Evolutionary conservation across 495 filamentous ascomycete species (phyloP), one percentile per base, ranked within the genome.

Genomic region (Cudoniella acicularis): DNA sequence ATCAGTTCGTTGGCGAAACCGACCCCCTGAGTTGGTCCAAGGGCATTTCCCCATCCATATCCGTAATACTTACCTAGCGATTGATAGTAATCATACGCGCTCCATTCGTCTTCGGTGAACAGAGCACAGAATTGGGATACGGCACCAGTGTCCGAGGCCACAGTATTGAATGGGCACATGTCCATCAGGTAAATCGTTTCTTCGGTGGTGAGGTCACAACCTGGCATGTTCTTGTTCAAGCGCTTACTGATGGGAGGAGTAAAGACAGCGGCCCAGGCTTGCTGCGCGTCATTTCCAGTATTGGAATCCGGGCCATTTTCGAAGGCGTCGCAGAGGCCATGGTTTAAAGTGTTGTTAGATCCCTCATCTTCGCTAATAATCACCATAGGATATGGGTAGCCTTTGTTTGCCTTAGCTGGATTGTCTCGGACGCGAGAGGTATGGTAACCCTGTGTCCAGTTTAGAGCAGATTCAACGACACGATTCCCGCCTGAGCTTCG

Each of bases 1-100:
- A 95, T 78, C 20, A 96, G 77, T 72, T 96, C 91, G 67, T 92
- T 93, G 26, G 84, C 84, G 65, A 84, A 96, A 0, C 91, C 91
- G 21, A 92, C 86, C 0, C 91, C 91, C 71, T 91, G 91, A 0
- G 88, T 89, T 18, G 90, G 80, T 0, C 87, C 91, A 0, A 95
- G 77, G 0, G 83, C 81, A 70, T 88, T 91, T 13, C 91, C 91
- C 20, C 82, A 80, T 3, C 85, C 82, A 71, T 81, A 91, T 36
- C 86, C 85, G 69, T 94, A 96, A 77, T 86, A 95, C 63, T 95
- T 95, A 18, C 79, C 81, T 1, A 96, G 71, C 0, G 83, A 78
- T 64, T 89, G 83, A 70, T 83, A 85, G 72, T 93, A 92, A 68
- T 90, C 82, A 71, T 92, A 96, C 21, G 81, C 65, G 1, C 71